A percentile compares a stretch with the other conserved stretches of the same genome.
Conservation (phyloP, 2,329 filamentous ascomycete species). For the Trichoderma aggressivum region DNA sequence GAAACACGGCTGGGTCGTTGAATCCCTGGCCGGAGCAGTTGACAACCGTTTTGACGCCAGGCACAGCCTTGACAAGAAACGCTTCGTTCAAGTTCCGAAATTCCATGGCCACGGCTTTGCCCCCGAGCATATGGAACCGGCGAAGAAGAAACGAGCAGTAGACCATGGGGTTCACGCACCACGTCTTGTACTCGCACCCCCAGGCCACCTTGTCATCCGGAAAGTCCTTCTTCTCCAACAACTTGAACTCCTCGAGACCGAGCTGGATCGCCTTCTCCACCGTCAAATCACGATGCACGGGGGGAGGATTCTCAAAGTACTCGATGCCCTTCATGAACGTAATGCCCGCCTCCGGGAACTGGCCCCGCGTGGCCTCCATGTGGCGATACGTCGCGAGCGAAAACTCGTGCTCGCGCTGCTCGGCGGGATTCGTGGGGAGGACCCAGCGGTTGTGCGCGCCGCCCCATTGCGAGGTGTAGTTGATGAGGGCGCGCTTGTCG, state of each 20-base stretch:
- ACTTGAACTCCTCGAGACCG: constrained; percentile 35
- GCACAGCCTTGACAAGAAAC: constrained; percentile 33
- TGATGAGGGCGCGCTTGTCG: constrained; percentile 39
- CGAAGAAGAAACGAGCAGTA: constrained; percentile 47
- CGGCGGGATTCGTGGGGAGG: constrained; percentile 30
- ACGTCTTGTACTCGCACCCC: constrained; percentile 47
- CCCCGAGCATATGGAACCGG: constrained; percentile 25
- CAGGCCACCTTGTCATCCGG: constrained; percentile 36
- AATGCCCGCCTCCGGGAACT: constrained; percentile 41
- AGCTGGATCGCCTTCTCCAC: constrained; percentile 21
- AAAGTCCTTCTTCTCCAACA: constrained; percentile 34
- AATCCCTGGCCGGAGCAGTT: constrained; percentile 48
- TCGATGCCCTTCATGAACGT: constrained; percentile 48
- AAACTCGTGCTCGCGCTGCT: constrained; percentile 42
- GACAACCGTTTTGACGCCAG: constrained; percentile 34
- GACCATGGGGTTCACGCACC: constrained; percentile 51
- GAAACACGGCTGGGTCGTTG: constrained; percentile 39
- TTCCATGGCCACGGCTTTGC: constrained; percentile 22
- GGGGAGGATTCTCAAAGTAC: constrained; percentile 43
- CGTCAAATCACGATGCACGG: constrained; percentile 36
- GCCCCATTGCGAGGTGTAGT: constrained; percentile 52
- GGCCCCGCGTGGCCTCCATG: constrained; percentile 36
- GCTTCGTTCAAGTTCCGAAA: constrained; percentile 31
- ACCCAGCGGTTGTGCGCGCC: constrained; percentile 50
- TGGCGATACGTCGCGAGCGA: constrained; percentile 41